Evolutionary conservation across 306 rosid genomes (phyloP), one percentile per base, ranked within the genome.

Genomic region (Glycine soja): DNA sequence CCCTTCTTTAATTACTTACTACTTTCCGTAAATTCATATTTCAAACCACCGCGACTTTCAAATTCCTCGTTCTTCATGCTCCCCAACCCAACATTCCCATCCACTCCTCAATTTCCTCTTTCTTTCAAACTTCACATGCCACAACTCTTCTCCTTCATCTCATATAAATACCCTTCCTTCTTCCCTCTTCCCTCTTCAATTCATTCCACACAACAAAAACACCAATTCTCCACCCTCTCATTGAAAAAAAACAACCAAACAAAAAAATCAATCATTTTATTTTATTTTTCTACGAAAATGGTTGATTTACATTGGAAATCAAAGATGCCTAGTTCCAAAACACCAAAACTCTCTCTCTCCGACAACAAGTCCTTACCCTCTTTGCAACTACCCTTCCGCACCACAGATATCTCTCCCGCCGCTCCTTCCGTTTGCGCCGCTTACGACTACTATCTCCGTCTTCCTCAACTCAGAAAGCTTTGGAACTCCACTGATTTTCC

Each of bases 291-390:
- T 24, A 24, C 30, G 5, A 36, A 36, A 13, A 91, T 94, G 97
- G 91, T 90, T 19, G 93, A 94, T 90, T 84, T 91, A 56, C 97
- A 88, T 61, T 84, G 91, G 88, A 89, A 86, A 68, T 80, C 92
- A 54, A 89, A 91, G 63, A 82, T 86, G 87, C 82, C 86, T 5
- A 80, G 76, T 9, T 81, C 69, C 42, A 92, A 90, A 81, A 56
- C 94, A 3, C 89, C 97, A 0, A 92, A 85, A 63, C 80, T 90
- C 82, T 82, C 93, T 53, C 74, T 87, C 83, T 30, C 89, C 4
- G 43, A 4, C 43, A 38, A 4, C 43, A 38, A 38, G 43, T 38
- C 43, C 43, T 66, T 86, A 3, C 93, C 93, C 0, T 54, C 88
- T 5, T 38, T 90, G 0, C 90, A 91, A 8, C 69, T 62, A 56